Conservation (phyloP, 164 flowering plant species). For the Saururus chinensis region DNA sequence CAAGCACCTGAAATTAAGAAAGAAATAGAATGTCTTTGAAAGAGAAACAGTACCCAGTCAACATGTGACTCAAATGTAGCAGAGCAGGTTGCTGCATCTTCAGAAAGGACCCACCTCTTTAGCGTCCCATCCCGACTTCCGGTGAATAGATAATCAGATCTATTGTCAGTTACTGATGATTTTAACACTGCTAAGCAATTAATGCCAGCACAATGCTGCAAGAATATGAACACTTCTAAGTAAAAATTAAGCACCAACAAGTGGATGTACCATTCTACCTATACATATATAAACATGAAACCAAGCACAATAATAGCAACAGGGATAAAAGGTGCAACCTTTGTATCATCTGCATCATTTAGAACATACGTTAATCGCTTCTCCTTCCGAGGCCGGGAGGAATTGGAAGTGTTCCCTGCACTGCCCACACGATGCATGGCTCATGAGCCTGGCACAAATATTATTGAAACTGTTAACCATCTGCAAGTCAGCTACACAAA, state of each 20-base stretch:
- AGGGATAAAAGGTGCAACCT: conserved; percentile 33
- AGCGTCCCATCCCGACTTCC: conserved; percentile 97
- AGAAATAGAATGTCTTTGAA: background rate
- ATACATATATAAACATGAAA: no score
- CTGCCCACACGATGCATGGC: conserved; percentile 97
- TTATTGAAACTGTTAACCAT: background rate
- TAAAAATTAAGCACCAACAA: background rate
- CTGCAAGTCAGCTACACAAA: no score
- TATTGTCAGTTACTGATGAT: conserved; percentile 37
- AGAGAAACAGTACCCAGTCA: conserved; percentile 65
- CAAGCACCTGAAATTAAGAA: background rate
- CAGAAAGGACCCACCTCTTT: conserved; percentile 77
- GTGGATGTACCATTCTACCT: background rate
- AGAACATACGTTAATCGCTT: conserved; percentile 86
- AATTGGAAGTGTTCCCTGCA: conserved; percentile 65
- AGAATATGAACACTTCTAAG: background rate
- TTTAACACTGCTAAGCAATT: conserved; percentile 70
- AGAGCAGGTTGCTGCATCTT: conserved; percentile 71
- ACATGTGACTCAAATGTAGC: conserved; percentile 97
- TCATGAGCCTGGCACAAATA: conserved; percentile 7
- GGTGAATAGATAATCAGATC: conserved; percentile 59
- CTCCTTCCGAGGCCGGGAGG: conserved; percentile 80
- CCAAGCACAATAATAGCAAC: background rate
- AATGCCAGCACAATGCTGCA: conserved; percentile 94
- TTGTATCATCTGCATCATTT: conserved; percentile 65